Evolutionary conservation across 192 early-diverging fungal species (phyloP).

Genomic region (Rhizophagus clarus): DNA sequence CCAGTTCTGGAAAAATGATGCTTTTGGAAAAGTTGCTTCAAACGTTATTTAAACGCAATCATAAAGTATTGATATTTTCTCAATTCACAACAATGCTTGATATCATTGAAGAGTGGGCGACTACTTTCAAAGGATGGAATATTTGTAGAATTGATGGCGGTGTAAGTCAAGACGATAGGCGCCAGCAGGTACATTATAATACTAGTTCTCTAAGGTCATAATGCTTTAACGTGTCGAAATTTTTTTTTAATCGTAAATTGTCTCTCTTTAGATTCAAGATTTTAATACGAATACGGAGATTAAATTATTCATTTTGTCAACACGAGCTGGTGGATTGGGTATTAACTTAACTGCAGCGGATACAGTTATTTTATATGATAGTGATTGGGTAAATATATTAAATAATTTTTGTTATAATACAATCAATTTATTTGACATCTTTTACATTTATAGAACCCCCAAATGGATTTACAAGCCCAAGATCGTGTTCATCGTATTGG

Average conservation of each 20-base stretch:
- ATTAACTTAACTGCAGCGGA: conserved; percentile 98
- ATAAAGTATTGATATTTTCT: conserved; percentile 93
- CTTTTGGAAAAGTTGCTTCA: conserved; percentile 83
- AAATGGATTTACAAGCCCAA: conserved; percentile 96
- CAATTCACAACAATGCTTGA: conserved; percentile 91
- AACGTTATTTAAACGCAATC: conserved; percentile 73
- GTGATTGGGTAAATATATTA: conserved; percentile 73
- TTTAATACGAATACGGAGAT: conserved; percentile 65
- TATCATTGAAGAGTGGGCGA: conserved; percentile 90
- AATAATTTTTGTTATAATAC: too few species aligned
- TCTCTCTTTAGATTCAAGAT: conserved; percentile 60
- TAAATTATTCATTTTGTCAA: conserved; percentile 89
- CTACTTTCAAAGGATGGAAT: conserved; percentile 71
- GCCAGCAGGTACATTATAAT: conserved; percentile 48
- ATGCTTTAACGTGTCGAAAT: too few species aligned
- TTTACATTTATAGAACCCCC: conserved; percentile 83
- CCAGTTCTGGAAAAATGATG: conserved; percentile 85
- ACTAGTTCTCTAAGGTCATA: too few species aligned
- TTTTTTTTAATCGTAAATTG: not conserved
- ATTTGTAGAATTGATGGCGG: conserved; percentile 92
- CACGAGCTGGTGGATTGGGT: conserved; percentile 94
- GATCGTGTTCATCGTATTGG: conserved; percentile 97
- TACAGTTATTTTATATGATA: conserved; percentile 95
- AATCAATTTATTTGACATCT: conserved; percentile 20
- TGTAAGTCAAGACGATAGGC: conserved; percentile 79